Percentiles rank a stretch among this genome's conserved stretches.
Evolutionary conservation across 2,329 filamentous ascomycete species (phyloP).

Genomic region (Penicillium concentricum): DNA sequence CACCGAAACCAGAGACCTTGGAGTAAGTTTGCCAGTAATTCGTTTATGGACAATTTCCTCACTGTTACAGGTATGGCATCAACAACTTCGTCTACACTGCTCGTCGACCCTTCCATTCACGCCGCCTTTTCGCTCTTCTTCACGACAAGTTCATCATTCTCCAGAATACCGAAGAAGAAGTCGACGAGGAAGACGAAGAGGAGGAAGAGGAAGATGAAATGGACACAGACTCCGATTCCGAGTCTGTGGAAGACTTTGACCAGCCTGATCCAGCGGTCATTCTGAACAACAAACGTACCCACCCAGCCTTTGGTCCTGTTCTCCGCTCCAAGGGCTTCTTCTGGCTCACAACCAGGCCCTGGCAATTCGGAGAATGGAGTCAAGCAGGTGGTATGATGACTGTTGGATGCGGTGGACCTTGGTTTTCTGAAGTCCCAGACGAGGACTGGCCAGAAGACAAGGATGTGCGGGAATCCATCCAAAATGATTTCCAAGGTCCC

Average conservation of each 20-base stretch:
- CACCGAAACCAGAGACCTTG: constrained; percentile 68
- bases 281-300: constrained; percentile 39
- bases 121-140: constrained; percentile 41
- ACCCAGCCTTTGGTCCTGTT: constrained; percentile 39
- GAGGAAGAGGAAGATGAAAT: constrained; percentile 28
- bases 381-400: constrained; percentile 48
- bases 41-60: not conserved
- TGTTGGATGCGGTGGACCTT: constrained; percentile 41
- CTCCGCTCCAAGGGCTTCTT: constrained; percentile 48
- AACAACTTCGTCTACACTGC: constrained; percentile 68
- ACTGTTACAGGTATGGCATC: constrained; percentile 57
- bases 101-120: constrained; percentile 51
- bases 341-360: constrained; percentile 45
- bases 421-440: constrained; percentile 60
- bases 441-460: constrained; percentile 53
- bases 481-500: constrained; percentile 49
- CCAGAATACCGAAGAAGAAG: constrained; percentile 35
- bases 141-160: constrained; percentile 49
- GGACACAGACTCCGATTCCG: constrained; percentile 28
- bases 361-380: constrained; percentile 46
- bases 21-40: constrained; percentile 47
- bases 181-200: constrained; percentile 26
- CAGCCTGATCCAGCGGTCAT: constrained; percentile 35
- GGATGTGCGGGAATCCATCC: constrained; percentile 50
- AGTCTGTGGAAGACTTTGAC: constrained; percentile 31